Evolutionary conservation across 78 protist species (phyloP), one percentile per base, ranked within the genome.

Genomic region (Anaeramoeba ignava): DNA sequence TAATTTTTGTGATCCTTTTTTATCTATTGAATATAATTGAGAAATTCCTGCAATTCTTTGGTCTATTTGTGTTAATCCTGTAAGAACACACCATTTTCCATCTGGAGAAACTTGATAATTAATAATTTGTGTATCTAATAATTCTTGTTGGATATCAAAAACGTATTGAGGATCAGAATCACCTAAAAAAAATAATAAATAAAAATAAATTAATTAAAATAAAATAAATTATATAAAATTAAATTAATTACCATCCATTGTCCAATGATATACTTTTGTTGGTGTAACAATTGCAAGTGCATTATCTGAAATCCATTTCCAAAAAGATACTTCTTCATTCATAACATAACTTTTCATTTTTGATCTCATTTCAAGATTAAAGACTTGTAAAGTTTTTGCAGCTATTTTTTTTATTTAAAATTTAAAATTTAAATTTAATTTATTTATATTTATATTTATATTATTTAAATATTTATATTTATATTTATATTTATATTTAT

Each of bases 261-360:
- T 1, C 98, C 99, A 97, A 89, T 98, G 99, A 90, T 87, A 97
- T 27, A 96, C 99, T n/a, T 96, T 85, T 0, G 81, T 87, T 38
- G 84, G 84, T 27, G 99, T 97, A 33, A 97, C 97, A 23, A 98
- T 40, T 1, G 93, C 99, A 41, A 98, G 41, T 39, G 94, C 93
- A 39, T 42, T 83, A 27, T 80, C 83, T 40, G 86, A 42, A 84
- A 96, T 86, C 99, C 99, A 98, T 73, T 89, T 88, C 99, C 98
- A 96, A 89, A 87, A 96, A 33, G 89, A 93, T 0, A 97, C 93
- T 12, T 88, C 91, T 81, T 94, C 96, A 17, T 80, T n/a, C 86
- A 94, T 85, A 54, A 33, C 83, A 79, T n/a, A 33, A 33, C 92
- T 81, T 88, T 95, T 93, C 89, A 96, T 39, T 86, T 92, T 91